Conservation (phyloP, 306 rosid genomes). For the Astragalus glycyphyllos region DNA sequence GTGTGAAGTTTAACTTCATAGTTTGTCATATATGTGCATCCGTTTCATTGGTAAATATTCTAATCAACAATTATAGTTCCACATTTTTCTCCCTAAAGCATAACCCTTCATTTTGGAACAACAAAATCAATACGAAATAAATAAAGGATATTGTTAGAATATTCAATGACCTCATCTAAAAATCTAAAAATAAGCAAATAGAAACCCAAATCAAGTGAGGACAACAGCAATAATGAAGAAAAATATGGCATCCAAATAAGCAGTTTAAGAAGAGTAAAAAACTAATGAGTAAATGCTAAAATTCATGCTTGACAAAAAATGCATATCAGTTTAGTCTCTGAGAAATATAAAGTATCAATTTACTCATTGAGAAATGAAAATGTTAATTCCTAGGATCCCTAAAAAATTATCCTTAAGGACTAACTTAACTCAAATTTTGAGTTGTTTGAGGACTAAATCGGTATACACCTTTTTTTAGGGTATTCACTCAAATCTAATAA, state of each 20-base stretch:
- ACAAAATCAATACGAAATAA: neutral
- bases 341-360: no score
- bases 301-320: no score
- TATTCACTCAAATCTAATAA: neutral
- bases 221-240: neutral
- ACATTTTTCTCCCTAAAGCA: neutral
- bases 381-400: no score
- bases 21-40: neutral
- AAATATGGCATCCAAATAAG: neutral
- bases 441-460: no score
- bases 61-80: neutral
- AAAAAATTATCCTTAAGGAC: no score
- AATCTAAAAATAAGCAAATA: neutral
- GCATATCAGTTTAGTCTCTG: no score
- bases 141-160: constrained; percentile 2
- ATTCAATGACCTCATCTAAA: neutral
- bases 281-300: neutral
- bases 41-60: neutral
- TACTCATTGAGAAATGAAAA: no score
- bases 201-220: neutral
- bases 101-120: neutral
- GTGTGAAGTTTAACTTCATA: neutral
- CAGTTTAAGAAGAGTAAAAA: neutral
- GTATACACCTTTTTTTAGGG: no score
- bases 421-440: no score